phyloP scores from a whole-genome alignment of 495 filamentous ascomycete genomes.

The Penicillium waksmanii region DNA sequence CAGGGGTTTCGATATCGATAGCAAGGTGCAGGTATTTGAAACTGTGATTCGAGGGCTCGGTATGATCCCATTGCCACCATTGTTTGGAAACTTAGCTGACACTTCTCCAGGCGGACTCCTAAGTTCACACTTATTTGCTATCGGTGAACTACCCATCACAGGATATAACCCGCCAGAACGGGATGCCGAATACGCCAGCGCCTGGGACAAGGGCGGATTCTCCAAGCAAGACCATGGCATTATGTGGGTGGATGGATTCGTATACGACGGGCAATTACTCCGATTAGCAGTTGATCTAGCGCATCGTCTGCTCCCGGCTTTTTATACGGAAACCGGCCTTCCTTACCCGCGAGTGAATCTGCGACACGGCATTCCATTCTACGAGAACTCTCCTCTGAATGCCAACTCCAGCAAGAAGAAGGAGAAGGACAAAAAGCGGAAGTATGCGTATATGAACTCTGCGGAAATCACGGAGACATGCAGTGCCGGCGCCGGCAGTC shows the following conservation, averaged over 20 bases:
- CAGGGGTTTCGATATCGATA: constrained; percentile 93
- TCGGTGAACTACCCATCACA: constrained; percentile 82
- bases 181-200: constrained; percentile 39
- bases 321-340: constrained; percentile 85
- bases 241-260: constrained; percentile 72
- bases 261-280: constrained; percentile 89
- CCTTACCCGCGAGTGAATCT: constrained; percentile 96
- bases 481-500: constrained; percentile 91
- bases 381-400: constrained; percentile 76
- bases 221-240: constrained; percentile 54
- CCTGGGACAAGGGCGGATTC: constrained; percentile 44
- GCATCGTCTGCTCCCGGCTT: constrained; percentile 82
- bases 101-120: constrained; percentile 67
- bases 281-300: constrained; percentile 84
- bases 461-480: constrained; percentile 92
- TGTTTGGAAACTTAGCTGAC: constrained; percentile 9
- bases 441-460: constrained; percentile 25
- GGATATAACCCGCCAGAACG: constrained; percentile 63
- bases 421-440: constrained; percentile 13
- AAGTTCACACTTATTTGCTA: constrained; percentile 90
- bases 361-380: constrained; percentile 89
- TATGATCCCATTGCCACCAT: constrained; percentile 17
- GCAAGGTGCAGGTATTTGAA: constrained; percentile 98
- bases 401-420: constrained; percentile 10
- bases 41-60: constrained; percentile 91